Conservation (phyloP, 106 monocot genomes). For the Dioscorea dumetorum region DNA sequence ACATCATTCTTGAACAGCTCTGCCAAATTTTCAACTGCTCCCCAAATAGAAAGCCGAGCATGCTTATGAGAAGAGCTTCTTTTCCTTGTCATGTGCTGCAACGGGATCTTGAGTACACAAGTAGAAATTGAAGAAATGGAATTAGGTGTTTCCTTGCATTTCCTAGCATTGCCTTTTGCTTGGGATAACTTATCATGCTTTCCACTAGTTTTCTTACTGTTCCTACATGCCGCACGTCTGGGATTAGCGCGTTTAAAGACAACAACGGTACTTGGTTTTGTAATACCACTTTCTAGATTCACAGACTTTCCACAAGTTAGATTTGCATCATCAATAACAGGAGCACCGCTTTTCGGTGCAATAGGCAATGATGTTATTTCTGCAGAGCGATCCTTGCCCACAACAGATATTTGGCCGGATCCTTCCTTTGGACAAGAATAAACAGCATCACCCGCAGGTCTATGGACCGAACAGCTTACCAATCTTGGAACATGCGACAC, state of each 20-base stretch:
- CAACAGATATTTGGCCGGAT: too few relatives aligned
- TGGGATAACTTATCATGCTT: conserved; percentile 10
- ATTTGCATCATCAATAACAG: not conserved
- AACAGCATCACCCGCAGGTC: too few relatives aligned
- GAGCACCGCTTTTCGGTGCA: not conserved
- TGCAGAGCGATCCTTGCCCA: not conserved
- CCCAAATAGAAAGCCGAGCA: conserved; percentile 51
- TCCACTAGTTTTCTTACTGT: conserved; percentile 12
- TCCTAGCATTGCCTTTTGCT: conserved; percentile 20
- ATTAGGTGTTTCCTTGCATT: conserved; percentile 10
- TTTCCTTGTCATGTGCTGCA: conserved; percentile 34
- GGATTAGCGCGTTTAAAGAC: conserved; percentile 59
- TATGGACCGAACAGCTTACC: too few relatives aligned
- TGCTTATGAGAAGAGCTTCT: conserved; percentile 34
- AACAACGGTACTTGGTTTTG: conserved; percentile 13
- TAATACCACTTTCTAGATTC: conserved; percentile 1
- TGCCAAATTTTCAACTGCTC: conserved; percentile 27
- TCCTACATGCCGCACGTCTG: conserved; percentile 45
- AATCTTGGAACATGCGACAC: too few relatives aligned
- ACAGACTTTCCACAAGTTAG: conserved; percentile 6
- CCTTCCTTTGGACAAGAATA: too few relatives aligned
- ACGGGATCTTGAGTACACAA: conserved; percentile 10
- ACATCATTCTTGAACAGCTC: conserved; percentile 20
- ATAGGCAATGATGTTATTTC: not conserved
- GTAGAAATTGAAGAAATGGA: conserved; percentile 6